A percentile compares a stretch with the other conserved stretches of the same genome.
Evolutionary conservation across 306 rosid genomes (phyloP).

Genomic region (Quercus bicolor): DNA sequence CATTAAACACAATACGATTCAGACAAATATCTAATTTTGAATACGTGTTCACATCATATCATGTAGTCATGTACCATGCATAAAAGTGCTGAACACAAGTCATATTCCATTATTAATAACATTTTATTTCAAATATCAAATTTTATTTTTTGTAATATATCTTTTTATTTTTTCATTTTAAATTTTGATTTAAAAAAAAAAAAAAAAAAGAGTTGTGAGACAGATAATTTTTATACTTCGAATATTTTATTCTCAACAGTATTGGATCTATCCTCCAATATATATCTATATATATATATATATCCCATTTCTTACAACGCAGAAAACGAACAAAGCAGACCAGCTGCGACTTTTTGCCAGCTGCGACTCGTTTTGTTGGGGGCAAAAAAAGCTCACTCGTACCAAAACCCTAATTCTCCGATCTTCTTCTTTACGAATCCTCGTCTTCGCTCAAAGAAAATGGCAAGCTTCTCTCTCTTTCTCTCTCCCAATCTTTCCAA

Average conservation of each 20-base stretch:
- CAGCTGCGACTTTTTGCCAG: too few species aligned
- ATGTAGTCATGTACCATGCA: too few species aligned
- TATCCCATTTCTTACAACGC: conserved; percentile 27
- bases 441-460: conserved; percentile 4
- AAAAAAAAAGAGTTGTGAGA: too few species aligned
- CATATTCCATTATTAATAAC: too few species aligned
- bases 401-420: conserved; percentile 38
- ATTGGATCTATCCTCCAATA: neutral
- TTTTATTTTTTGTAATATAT: too few species aligned
- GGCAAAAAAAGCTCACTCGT: neutral
- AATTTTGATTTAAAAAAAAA: too few species aligned
- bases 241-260: neutral
- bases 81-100: too few species aligned
- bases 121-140: too few species aligned
- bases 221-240: too few species aligned
- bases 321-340: conserved; percentile 33
- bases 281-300: too few species aligned
- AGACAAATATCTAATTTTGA: too few species aligned
- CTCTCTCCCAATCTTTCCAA: neutral
- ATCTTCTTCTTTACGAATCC: conserved; percentile 7
- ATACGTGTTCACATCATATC: fast-evolving
- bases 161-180: too few species aligned
- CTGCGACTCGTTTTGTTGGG: neutral
- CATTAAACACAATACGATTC: fast-evolving
- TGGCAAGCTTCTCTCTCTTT: conserved; percentile 34